These are phyloP conservation scores for Tanacetum coccineum DNA, from an alignment of 129 eudicot species.

Conservation along the genomic window DNA sequence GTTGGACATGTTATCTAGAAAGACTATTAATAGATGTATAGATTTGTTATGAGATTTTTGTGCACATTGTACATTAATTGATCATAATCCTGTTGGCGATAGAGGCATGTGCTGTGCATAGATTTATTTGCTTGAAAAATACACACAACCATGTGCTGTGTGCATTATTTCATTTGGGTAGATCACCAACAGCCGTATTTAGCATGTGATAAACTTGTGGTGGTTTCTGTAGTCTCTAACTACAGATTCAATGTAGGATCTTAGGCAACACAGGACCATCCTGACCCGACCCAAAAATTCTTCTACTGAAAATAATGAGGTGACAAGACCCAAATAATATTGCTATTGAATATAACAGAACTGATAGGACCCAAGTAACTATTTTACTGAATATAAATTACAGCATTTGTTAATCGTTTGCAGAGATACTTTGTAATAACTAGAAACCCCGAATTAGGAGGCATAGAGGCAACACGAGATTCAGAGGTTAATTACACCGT, in stretches of 20 bases:
- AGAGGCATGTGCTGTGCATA: slow-evolving; percentile 27
- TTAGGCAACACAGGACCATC: too few relatives aligned
- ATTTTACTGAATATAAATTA: too few relatives aligned
- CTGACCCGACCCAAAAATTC: too few relatives aligned
- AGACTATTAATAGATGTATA: background rate
- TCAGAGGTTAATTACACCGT: slow-evolving; percentile 72
- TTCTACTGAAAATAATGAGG: too few relatives aligned
- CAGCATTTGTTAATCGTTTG: background rate
- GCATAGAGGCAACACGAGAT: slow-evolving; percentile 62
- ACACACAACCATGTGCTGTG: slow-evolving; percentile 30
- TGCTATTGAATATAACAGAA: too few relatives aligned
- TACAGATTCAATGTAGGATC: too few relatives aligned
- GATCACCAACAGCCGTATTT: slow-evolving; percentile 24
- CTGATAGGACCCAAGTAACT: too few relatives aligned
- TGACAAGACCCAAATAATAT: too few relatives aligned
- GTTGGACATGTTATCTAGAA: slow-evolving; percentile 10
- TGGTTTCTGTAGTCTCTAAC: background rate
- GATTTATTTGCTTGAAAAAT: slow-evolving; percentile 26
- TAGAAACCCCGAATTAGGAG: slow-evolving; percentile 75
- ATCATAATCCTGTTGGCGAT: slow-evolving; percentile 9
- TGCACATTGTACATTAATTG: slow-evolving; percentile 7
- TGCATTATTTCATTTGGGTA: slow-evolving; percentile 24
- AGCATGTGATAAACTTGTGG: slow-evolving; percentile 25
- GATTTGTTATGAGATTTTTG: background rate
- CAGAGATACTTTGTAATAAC: slow-evolving; percentile 92